A percentile compares a stretch with the other conserved stretches of the same genome.
phyloP scores from a whole-genome alignment of 2,329 filamentous ascomycete species.

The Pyrenochaeta sp. region DNA sequence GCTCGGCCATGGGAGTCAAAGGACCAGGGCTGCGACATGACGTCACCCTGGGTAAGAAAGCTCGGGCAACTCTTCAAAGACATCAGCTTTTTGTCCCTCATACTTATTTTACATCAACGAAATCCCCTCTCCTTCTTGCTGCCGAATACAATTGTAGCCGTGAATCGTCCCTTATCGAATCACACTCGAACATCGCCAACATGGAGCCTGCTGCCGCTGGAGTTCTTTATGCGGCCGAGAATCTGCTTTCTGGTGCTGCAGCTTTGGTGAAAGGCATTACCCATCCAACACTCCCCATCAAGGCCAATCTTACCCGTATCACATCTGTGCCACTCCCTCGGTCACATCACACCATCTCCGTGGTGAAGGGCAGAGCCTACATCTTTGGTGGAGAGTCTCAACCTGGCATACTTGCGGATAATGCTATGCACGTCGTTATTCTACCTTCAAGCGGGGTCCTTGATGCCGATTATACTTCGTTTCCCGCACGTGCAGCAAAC shows the following conservation, averaged over 20 bases:
- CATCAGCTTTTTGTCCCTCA: not conserved
- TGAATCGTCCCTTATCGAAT: not conserved
- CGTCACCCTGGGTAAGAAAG: constrained; percentile 9
- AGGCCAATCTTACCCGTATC: constrained; percentile 59
- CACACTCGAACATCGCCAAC: constrained; percentile 46
- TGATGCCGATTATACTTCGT: constrained; percentile 51
- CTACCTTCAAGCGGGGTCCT: constrained; percentile 56
- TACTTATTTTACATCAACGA: not conserved
- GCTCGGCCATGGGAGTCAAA: too few species aligned
- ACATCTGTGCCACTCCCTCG: constrained; percentile 55
- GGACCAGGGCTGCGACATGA: constrained; percentile 12
- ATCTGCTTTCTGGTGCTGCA: constrained; percentile 49
- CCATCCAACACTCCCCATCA: constrained; percentile 60
- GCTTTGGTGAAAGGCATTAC: constrained; percentile 57
- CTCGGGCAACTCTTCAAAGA: constrained; percentile 7
- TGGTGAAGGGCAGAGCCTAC: constrained; percentile 62
- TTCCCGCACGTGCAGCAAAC: constrained; percentile 39
- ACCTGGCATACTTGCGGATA: constrained; percentile 53
- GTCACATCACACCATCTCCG: constrained; percentile 60
- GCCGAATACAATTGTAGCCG: not conserved
- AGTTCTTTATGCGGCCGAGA: constrained; percentile 48
- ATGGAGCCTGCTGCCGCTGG: constrained; percentile 50
- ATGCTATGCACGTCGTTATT: constrained; percentile 61
- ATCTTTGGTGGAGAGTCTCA: constrained; percentile 61
- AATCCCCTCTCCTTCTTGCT: too few species aligned